phyloP scores from a whole-genome alignment of 129 eudicot species.

The Flaveria robusta region DNA sequence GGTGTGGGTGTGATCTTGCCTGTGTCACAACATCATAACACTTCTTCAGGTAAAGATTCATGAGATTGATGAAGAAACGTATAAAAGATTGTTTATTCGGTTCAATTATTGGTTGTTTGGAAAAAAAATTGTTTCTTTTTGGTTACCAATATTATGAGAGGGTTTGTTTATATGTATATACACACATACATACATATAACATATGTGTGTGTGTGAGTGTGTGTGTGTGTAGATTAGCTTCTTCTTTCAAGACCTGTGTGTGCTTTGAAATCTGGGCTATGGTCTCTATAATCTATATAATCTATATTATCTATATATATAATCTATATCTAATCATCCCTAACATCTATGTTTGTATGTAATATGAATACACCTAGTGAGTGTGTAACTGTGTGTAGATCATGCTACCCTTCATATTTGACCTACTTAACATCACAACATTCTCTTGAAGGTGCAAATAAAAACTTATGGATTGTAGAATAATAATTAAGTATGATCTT shows the following conservation, averaged over 20 bases:
- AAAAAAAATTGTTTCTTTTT: constrained; percentile 12
- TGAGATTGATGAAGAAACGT: neutral
- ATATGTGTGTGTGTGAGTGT: too few relatives aligned
- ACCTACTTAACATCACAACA: constrained; percentile 17
- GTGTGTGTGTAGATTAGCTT: constrained; percentile 27
- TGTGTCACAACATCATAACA: constrained; percentile 31
- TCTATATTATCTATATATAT: constrained; percentile 31
- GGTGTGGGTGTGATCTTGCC: constrained; percentile 35
- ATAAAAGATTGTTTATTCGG: constrained; percentile 20
- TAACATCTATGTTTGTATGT: constrained; percentile 15
- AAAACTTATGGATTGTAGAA: neutral
- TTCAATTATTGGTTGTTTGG: constrained; percentile 31
- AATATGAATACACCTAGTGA: constrained; percentile 24
- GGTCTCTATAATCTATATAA: constrained; percentile 26
- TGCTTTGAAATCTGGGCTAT: constrained; percentile 40
- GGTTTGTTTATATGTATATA: constrained; percentile 13
- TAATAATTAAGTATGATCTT: neutral
- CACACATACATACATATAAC: neutral
- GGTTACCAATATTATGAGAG: constrained; percentile 34
- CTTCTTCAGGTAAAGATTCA: constrained; percentile 40
- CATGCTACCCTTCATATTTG: constrained; percentile 13
- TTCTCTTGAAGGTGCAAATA: neutral
- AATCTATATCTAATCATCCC: constrained; percentile 16
- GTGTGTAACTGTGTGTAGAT: constrained; percentile 21
- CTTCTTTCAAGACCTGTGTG: constrained; percentile 24